Base-by-base conservation (phyloP, 2,329 filamentous ascomycete genomes). In the Trichoderma arundinaceum region DNA sequence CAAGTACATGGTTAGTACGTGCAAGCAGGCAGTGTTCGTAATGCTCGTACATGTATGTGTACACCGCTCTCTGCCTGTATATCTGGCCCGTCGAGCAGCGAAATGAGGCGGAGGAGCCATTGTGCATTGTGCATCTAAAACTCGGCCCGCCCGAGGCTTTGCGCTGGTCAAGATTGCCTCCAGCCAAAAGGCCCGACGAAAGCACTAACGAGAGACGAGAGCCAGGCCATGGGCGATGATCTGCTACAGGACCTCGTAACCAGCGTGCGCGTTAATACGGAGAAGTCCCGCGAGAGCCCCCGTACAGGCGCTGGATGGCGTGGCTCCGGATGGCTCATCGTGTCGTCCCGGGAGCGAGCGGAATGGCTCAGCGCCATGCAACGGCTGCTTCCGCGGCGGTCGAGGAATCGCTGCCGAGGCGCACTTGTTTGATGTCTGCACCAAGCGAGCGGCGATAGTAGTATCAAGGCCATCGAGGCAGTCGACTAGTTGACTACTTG, bases 11-110 rank as follows among this genome's bases (percentile, higher is more conserved):
- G 22, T 4, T 28, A 28, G 22, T 28, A 28, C 22, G 22, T 28
- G 22, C 22, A 28, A 28, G 22, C 22, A 28, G 22, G 22, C 22
- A 28, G 22, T 28, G 22, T 28, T 28, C 22, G 22, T 2, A 28
- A 28, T 28, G 22, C 22, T 28, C 22, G 22, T 28, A 28, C 22
- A 28, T 4, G 22, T 28, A 4, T 28, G 22, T 28, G 22, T 28
- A 28, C 58, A 62, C 58, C 58, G 48, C 58, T 35, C 22, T 61
- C 58, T 43, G 48, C 38, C n/a, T 52, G 48, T 12, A 19, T 35
- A 46, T 35, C 7, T 15, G 46, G 35, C 15, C 22, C 19, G 19
- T 33, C 22, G 28, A 63, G 22, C 22, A 28, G 22, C 22, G 22
- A 28, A 28, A 28, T 38, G 35, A 62, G 48, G 59, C 22, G 59